These are phyloP conservation scores for Xylariales sp. DNA, from an alignment of 2,329 filamentous ascomycete genomes.

Conservation along the genomic window DNA sequence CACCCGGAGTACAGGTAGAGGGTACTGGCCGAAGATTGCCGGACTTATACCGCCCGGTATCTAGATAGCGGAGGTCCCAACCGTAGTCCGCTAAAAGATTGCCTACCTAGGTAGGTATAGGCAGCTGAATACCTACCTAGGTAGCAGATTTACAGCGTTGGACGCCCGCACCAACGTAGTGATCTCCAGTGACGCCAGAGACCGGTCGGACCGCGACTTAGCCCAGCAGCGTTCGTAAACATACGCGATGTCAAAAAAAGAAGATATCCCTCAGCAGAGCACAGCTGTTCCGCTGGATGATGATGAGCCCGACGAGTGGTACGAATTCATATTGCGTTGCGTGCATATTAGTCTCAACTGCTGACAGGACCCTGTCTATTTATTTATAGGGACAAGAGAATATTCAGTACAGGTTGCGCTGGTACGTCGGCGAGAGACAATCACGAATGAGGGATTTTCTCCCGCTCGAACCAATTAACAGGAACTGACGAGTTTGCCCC, in stretches of 20 bases:
- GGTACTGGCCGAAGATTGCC: neutral
- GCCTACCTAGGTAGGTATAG: slow-evolving; percentile 21
- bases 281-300: slow-evolving; percentile 66
- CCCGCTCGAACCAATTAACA: neutral
- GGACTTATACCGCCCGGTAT: too few species aligned
- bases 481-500: slow-evolving; percentile 27
- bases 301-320: slow-evolving; percentile 97
- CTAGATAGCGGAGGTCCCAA: too few species aligned
- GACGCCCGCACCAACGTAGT: slow-evolving; percentile 9
- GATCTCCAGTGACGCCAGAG: slow-evolving; percentile 3
- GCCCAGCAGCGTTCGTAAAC: neutral
- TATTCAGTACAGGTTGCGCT: slow-evolving; percentile 94
- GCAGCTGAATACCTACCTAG: slow-evolving; percentile 22
- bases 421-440: slow-evolving; percentile 62
- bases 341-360: slow-evolving; percentile 6
- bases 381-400: slow-evolving; percentile 86
- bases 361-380: slow-evolving; percentile 26
- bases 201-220: slow-evolving; percentile 2
- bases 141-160: neutral
- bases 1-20: slow-evolving; percentile 5
- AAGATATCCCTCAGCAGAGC: slow-evolving; percentile 56
- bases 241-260: slow-evolving; percentile 66
- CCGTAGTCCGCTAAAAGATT: neutral
- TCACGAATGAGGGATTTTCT: slow-evolving; percentile 26
- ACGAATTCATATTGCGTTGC: slow-evolving; percentile 50